phyloP scores from a whole-genome alignment of 768 basidiomycete species.

The Agaricus subrufescens region DNA sequence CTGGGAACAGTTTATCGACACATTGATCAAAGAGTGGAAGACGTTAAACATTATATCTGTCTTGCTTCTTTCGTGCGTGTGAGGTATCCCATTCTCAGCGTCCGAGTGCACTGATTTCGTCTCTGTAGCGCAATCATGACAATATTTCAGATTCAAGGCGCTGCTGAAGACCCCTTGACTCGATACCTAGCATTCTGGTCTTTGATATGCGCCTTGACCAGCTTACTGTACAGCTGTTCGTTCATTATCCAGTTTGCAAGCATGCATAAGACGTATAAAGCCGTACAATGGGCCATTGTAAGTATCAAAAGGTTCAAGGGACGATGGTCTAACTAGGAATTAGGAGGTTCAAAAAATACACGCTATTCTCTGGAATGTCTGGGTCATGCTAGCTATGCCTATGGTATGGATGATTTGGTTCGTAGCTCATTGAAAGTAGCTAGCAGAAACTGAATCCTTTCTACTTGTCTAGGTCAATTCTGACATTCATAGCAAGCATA shows the following conservation, averaged over 20 bases:
- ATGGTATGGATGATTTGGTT: slow-evolving; percentile 59
- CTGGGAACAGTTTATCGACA: slow-evolving; percentile 23
- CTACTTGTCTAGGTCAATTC: slow-evolving; percentile 41
- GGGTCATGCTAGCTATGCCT: slow-evolving; percentile 59
- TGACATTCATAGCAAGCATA: slow-evolving; percentile 50
- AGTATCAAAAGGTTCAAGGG: no score
- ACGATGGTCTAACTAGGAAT: no score
- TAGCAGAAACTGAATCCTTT: neutral
- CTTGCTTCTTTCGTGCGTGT: slow-evolving; percentile 14
- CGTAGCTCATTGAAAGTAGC: neutral
- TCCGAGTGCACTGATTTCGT: neutral
- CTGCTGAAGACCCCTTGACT: slow-evolving; percentile 43
- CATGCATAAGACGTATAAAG: no score
- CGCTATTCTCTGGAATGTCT: slow-evolving; percentile 50
- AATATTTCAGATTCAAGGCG: slow-evolving; percentile 27
- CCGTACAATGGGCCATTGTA: no score
- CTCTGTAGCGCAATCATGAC: slow-evolving; percentile 23
- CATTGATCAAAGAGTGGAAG: slow-evolving; percentile 22
- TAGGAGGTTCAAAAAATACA: slow-evolving; percentile 44
- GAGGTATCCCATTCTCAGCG: no score
- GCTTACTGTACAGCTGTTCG: no score
- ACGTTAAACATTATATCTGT: slow-evolving; percentile 24
- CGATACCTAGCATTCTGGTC: slow-evolving; percentile 53
- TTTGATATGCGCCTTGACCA: slow-evolving; percentile 24
- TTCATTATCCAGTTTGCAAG: no score